Base-by-base conservation (phyloP, 1,139 yeast species). In the Hanseniaspora gamundiae region DNA sequence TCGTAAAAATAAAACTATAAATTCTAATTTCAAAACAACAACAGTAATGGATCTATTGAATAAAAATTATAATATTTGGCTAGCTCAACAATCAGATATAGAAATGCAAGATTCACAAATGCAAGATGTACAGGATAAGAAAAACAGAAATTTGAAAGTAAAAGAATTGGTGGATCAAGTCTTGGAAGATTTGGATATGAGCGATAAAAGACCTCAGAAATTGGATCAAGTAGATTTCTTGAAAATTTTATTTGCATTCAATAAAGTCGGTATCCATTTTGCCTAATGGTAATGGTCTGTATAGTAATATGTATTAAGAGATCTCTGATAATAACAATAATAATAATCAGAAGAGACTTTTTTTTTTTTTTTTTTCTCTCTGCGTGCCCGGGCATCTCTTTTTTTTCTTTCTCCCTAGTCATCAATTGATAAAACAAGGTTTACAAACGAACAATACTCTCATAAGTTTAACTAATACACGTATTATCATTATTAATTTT, bases 231-330 rank as follows among this genome's bases (percentile, higher is more conserved):
- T 91, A 26, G 98, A 91, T 61, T 91, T 91, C 65, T 70, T 91
- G 57, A 83, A 79, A 57, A 68, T 91, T 45, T 68, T 91, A 48
- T 87, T 82, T 57, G 97, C 95, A 8, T 91, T 93, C 71, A 96
- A 93, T 65, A 93, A 88, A 64, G 96, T 85, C 42, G 97, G 98
- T 43, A 84, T 91, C 49, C 97, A 91, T 63, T 91, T 91, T 68
- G 95, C 97, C 49, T 88, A 68, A 57, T n/a, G n/a, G n/a, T n/a
- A n/a, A n/a, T n/a, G n/a, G n/a, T n/a, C n/a, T n/a, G n/a, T n/a
- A n/a, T n/a, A n/a, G n/a, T n/a, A n/a, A n/a, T n/a, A n/a, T n/a
- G n/a, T n/a, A n/a, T n/a, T n/a, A n/a, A n/a, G n/a, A n/a, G n/a
- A n/a, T n/a, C n/a, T n/a, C n/a, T n/a, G n/a, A n/a, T n/a, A n/a